phyloP scores from a whole-genome alignment of 2,329 filamentous ascomycete genomes.

The Acrocalymma vagum region DNA sequence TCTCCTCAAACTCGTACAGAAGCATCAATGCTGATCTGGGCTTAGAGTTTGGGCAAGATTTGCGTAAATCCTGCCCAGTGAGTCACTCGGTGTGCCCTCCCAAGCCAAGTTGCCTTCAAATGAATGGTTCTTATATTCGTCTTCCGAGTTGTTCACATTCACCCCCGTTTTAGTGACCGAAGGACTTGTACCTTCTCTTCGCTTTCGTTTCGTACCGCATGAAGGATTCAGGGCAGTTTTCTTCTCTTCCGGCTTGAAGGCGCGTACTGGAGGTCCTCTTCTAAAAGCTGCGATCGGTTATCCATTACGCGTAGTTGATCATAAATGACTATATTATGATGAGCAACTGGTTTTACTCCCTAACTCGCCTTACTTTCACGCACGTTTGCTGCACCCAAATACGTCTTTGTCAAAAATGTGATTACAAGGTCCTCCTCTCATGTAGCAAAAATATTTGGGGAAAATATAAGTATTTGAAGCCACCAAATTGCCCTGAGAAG shows the following conservation, averaged over 20 bases:
- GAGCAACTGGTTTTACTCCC: no score
- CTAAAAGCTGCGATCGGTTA: no score
- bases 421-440: no score
- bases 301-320: no score
- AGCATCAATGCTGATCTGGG: slow-evolving; percentile 59
- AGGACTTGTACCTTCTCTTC: slow-evolving; percentile 23
- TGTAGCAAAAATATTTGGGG: no score
- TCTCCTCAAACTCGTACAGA: slow-evolving; percentile 81
- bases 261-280: no score
- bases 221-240: slow-evolving; percentile 28
- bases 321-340: no score
- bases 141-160: slow-evolving; percentile 22
- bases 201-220: slow-evolving; percentile 32
- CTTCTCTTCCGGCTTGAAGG: slow-evolving; percentile 33
- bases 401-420: no score
- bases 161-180: slow-evolving; percentile 24
- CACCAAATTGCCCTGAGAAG: no score
- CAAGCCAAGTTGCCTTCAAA: slow-evolving; percentile 16
- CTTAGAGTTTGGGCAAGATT: slow-evolving; percentile 42
- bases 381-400: no score
- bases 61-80: slow-evolving; percentile 25
- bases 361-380: no score
- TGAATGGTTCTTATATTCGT: slow-evolving; percentile 25
- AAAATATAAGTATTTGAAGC: no score
- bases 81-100: slow-evolving; percentile 17